A percentile compares a stretch with the other conserved stretches of the same genome.
These are phyloP conservation scores for Ogataea paraovalis DNA, from an alignment of 805 yeast species.

Conservation along the genomic window DNA sequence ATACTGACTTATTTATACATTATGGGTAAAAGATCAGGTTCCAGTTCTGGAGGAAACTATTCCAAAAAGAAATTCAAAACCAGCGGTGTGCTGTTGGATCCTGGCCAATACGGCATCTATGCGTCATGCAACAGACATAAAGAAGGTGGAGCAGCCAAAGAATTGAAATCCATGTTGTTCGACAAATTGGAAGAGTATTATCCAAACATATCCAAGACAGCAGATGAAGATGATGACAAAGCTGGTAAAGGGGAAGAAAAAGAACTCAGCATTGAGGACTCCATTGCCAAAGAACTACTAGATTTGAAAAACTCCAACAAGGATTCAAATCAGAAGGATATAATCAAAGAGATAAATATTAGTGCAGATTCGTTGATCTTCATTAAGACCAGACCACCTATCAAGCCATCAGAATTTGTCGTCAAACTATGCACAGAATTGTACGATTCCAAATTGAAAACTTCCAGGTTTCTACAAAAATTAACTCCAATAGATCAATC, in stretches of 20 bases:
- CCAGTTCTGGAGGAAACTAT: slow-evolving; percentile 13
- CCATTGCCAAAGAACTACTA: slow-evolving; percentile 65
- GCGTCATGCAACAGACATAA: slow-evolving; percentile 83
- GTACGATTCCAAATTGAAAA: slow-evolving; percentile 45
- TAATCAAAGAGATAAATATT: slow-evolving; percentile 56
- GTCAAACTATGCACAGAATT: slow-evolving; percentile 60
- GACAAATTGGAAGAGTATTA: slow-evolving; percentile 49
- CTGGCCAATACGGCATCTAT: slow-evolving; percentile 81
- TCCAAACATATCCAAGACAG: slow-evolving; percentile 23
- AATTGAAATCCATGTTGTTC: slow-evolving; percentile 54
- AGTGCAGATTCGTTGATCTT: slow-evolving; percentile 84
- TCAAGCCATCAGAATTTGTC: slow-evolving; percentile 74
- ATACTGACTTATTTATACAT: too few species aligned
- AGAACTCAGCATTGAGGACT: slow-evolving; percentile 66
- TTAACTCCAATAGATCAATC: slow-evolving; percentile 77
- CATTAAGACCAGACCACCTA: slow-evolving; percentile 73
- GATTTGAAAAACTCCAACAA: slow-evolving; percentile 45
- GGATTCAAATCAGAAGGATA: slow-evolving; percentile 39
- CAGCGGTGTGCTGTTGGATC: slow-evolving; percentile 57
- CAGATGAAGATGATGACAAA: slow-evolving; percentile 18
- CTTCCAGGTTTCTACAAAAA: slow-evolving; percentile 71
- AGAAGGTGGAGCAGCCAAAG: slow-evolving; percentile 75
- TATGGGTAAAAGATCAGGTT: slow-evolving; percentile 27
- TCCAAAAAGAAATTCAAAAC: slow-evolving; percentile 41
- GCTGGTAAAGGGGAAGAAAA: slow-evolving; percentile 35